Percentiles rank a stretch among this genome's conserved stretches.
phyloP scores from a whole-genome alignment of 305 asterid species.

The Fraxinus angustifolia region DNA sequence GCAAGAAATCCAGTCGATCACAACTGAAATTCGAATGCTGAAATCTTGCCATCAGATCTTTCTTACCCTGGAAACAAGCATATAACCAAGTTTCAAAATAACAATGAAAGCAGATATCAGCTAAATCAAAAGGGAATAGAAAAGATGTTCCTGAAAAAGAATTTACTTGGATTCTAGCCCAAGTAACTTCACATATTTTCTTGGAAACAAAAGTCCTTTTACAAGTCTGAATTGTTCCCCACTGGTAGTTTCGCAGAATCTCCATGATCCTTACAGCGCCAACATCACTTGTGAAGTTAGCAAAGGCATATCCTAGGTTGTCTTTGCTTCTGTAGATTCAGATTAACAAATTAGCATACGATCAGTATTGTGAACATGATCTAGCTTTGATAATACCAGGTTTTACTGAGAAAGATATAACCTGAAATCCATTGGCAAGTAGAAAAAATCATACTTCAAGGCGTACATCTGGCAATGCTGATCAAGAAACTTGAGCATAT shows the following conservation, averaged over 20 bases:
- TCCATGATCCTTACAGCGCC: slow-evolving; percentile 28
- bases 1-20: slow-evolving; percentile 31
- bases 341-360: background rate
- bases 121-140: background rate
- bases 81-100: background rate
- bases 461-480: slow-evolving; percentile 18
- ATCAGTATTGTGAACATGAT: background rate
- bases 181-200: slow-evolving; percentile 36
- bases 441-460: slow-evolving; percentile 47
- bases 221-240: slow-evolving; percentile 18
- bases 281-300: slow-evolving; percentile 34
- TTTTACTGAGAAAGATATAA: background rate
- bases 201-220: slow-evolving; percentile 20
- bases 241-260: slow-evolving; percentile 25
- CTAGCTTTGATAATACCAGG: background rate
- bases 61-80: slow-evolving; percentile 37
- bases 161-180: slow-evolving; percentile 53
- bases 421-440: slow-evolving; percentile 54
- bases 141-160: background rate
- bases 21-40: slow-evolving; percentile 29
- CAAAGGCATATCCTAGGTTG: slow-evolving; percentile 56
- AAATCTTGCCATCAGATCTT: slow-evolving; percentile 32
- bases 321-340: slow-evolving; percentile 19
- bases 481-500: slow-evolving; percentile 44
- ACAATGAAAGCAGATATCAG: background rate